Evolutionary conservation across 805 yeast genomes (phyloP), one percentile per base, ranked within the genome.

Genomic region (Yamadazyma insecticola): DNA sequence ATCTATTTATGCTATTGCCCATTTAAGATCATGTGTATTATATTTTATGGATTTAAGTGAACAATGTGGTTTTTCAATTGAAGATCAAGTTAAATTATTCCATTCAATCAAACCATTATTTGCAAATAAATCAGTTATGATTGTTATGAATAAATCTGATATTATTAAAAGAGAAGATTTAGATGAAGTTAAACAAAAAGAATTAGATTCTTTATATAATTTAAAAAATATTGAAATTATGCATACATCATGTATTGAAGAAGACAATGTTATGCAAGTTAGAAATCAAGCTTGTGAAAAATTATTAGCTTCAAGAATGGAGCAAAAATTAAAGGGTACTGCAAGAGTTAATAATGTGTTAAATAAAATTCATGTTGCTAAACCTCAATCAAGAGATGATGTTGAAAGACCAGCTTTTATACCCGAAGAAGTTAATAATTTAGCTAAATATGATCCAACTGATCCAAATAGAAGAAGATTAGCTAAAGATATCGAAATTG

Each of bases 1-100:
- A 70, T 84, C 95, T 30, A 92, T 92, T 53, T 92, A 92, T 53
- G 98, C 98, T 40, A 88, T 92, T 71, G 98, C 98, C 20, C 98
- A 92, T 64, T 76, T 92, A 61, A 78, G 97, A 58, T 89, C 97
- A 17, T 86, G 97, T 60, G 96, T 92, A 26, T 65, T 92, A 53
- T 92, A 92, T 68, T 92, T 92, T 57, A 92, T 92, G 98, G 99
- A 92, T 72, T 73, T 90, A 48, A 85, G 96, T 20, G 99, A 92
- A 70, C 97, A 90, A 74, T 92, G 99, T 77, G 99, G 99, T 29
- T 92, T 90, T 70, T 79, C 95, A 14, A 78, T 92, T 45, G 97
- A 89, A 67, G 96, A 89, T 34, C 99, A 92, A 70, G 97, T 92
- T 46, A 87, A 90, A 67, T 73, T 92, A 43, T 92, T 89, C 78